phyloP scores from a whole-genome alignment of 2,329 filamentous ascomycete genomes.

The Botrytis pseudocinerea region DNA sequence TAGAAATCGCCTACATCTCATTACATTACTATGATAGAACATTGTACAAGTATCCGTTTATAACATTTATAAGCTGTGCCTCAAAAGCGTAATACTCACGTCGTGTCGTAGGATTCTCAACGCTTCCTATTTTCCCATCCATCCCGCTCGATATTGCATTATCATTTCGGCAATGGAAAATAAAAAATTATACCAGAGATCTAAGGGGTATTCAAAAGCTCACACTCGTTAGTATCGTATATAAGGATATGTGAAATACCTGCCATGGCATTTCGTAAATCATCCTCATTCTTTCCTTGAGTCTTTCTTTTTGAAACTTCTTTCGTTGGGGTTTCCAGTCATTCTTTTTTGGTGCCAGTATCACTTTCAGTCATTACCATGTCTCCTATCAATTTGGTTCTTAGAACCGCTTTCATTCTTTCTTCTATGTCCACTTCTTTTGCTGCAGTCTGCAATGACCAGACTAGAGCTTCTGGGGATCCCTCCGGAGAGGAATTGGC shows the following conservation, averaged over 20 bases:
- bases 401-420: constrained; percentile 11
- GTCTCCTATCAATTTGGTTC: neutral
- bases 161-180: neutral
- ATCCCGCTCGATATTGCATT: neutral
- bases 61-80: neutral
- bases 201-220: neutral
- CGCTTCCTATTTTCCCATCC: neutral
- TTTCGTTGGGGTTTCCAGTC: neutral
- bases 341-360: neutral
- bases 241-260: neutral
- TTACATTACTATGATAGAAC: too few relatives aligned
- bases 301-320: neutral
- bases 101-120: neutral
- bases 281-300: neutral
- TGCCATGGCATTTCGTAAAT: neutral
- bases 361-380: neutral
- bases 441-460: neutral
- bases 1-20: neutral
- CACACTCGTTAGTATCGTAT: neutral
- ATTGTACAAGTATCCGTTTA: neutral
- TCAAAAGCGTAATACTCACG: neutral
- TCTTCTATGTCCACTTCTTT: neutral
- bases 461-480: neutral
- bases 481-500: neutral
- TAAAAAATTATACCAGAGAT: neutral